Evolutionary conservation across 176 grass and related monocot genomes (phyloP).

Genomic region (Urochloa ruziziensis): DNA sequence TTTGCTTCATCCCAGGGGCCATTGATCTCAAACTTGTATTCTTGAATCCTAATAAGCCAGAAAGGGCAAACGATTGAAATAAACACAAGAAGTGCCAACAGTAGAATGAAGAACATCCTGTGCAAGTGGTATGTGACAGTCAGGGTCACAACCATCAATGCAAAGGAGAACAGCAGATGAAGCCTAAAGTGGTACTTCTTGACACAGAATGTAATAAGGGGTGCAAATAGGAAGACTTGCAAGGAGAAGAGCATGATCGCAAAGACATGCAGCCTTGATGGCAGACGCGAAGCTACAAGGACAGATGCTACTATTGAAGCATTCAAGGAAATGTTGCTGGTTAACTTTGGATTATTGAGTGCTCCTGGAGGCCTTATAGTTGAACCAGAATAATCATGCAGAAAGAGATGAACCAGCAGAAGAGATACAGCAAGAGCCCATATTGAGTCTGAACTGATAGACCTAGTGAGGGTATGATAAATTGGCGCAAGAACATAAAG

Average conservation of each 20-base stretch:
- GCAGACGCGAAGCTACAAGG: slow-evolving; percentile 78
- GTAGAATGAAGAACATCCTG: slow-evolving; percentile 59
- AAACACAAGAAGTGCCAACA: slow-evolving; percentile 69
- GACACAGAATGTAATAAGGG: slow-evolving; percentile 82
- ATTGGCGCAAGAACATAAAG: slow-evolving; percentile 88
- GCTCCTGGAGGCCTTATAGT: slow-evolving; percentile 87
- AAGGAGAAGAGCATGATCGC: slow-evolving; percentile 91
- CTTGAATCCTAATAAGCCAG: slow-evolving; percentile 95
- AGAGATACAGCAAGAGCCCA: slow-evolving; percentile 77
- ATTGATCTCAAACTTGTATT: slow-evolving; percentile 99
- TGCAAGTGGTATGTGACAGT: slow-evolving; percentile 69
- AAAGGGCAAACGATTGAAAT: slow-evolving; percentile 80
- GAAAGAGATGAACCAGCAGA: slow-evolving; percentile 83
- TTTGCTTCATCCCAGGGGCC: slow-evolving; percentile 97
- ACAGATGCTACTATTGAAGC: slow-evolving; percentile 91
- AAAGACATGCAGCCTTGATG: slow-evolving; percentile 87
- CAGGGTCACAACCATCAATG: slow-evolving; percentile 58
- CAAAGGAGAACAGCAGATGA: slow-evolving; percentile 67
- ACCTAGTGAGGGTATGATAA: slow-evolving; percentile 90
- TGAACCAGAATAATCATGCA: slow-evolving; percentile 95
- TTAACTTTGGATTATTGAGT: slow-evolving; percentile 81
- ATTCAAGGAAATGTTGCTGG: slow-evolving; percentile 88
- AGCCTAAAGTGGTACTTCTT: slow-evolving; percentile 83
- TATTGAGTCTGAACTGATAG: slow-evolving; percentile 95
- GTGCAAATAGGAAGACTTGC: slow-evolving; percentile 89